Conservation (phyloP, 108 stramenopile species). For the Chaetoceros tenuissimus region DNA sequence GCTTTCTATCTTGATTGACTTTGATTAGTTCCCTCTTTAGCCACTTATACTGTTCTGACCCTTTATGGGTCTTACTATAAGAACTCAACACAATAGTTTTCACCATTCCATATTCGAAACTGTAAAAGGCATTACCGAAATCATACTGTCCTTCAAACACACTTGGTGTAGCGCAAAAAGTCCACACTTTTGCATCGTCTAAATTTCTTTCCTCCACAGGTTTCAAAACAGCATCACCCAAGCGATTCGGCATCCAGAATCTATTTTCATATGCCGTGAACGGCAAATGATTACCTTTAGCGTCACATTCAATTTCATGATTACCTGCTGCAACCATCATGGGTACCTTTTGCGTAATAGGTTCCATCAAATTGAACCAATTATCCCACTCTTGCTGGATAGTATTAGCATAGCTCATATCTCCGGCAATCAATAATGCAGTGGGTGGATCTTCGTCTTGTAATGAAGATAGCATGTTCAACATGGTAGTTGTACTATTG, state of each 20-base stretch:
- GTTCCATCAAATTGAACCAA: slow-evolving; percentile 60
- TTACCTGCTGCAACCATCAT: slow-evolving; percentile 66
- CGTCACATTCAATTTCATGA: slow-evolving; percentile 77
- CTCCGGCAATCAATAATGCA: slow-evolving; percentile 47
- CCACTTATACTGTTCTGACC: slow-evolving; percentile 62
- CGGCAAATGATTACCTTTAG: slow-evolving; percentile 26
- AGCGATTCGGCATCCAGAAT: slow-evolving; percentile 66
- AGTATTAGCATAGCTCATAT: slow-evolving; percentile 66
- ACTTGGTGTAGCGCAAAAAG: slow-evolving; percentile 16
- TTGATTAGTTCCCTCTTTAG: slow-evolving; percentile 33
- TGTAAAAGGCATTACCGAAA: slow-evolving; percentile 79
- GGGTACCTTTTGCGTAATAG: slow-evolving; percentile 33
- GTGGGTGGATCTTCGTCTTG: slow-evolving; percentile 9
- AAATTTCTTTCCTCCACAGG: slow-evolving; percentile 26
- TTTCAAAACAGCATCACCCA: slow-evolving; percentile 12
- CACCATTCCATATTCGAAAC: slow-evolving; percentile 58
- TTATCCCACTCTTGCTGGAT: slow-evolving; percentile 67
- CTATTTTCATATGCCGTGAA: slow-evolving; percentile 65
- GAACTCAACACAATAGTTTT: slow-evolving; percentile 73
- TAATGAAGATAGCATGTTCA: slow-evolving; percentile 19
- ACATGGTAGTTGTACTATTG: slow-evolving; percentile 41
- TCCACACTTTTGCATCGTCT: slow-evolving; percentile 11
- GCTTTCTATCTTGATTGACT: slow-evolving; percentile 25
- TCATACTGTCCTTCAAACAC: slow-evolving; percentile 50
- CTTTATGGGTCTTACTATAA: slow-evolving; percentile 38